Evolutionary conservation across 176 grass and related monocot species (phyloP).

Genomic region (Avena sativa): DNA sequence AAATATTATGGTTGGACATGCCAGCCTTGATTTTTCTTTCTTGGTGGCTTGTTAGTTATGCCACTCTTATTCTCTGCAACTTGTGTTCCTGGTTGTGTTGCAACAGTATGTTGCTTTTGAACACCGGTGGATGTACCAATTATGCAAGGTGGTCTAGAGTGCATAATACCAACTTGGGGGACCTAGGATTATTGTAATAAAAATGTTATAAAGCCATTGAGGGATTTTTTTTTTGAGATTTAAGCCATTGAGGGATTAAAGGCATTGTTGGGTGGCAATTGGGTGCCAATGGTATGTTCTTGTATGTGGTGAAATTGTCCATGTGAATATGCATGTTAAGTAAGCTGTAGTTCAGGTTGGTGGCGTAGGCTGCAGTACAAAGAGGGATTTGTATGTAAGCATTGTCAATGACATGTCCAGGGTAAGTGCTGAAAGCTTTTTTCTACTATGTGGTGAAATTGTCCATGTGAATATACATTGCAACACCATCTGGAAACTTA

Average conservation of each 20-base stretch:
- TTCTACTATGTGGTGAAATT: neutral
- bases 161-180: neutral
- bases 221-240: neutral
- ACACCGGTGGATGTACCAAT: neutral
- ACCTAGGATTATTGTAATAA: slow-evolving; percentile 28
- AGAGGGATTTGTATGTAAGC: neutral
- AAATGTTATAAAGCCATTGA: neutral
- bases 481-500: neutral
- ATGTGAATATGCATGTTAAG: neutral
- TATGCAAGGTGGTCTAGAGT: neutral
- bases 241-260: neutral
- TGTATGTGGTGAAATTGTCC: neutral
- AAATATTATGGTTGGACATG: slow-evolving; percentile 23
- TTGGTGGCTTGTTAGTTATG: neutral
- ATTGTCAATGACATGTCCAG: neutral
- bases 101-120: neutral
- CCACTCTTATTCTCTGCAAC: neutral
- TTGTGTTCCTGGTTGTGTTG: slow-evolving; percentile 2
- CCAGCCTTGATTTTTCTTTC: neutral
- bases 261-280: neutral
- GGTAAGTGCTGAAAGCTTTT: neutral
- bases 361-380: neutral
- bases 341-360: neutral
- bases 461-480: no score
- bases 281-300: neutral